These are phyloP conservation scores for Malbranchea zuffiana DNA, from an alignment of 2,329 filamentous ascomycete species.

Conservation along the genomic window DNA sequence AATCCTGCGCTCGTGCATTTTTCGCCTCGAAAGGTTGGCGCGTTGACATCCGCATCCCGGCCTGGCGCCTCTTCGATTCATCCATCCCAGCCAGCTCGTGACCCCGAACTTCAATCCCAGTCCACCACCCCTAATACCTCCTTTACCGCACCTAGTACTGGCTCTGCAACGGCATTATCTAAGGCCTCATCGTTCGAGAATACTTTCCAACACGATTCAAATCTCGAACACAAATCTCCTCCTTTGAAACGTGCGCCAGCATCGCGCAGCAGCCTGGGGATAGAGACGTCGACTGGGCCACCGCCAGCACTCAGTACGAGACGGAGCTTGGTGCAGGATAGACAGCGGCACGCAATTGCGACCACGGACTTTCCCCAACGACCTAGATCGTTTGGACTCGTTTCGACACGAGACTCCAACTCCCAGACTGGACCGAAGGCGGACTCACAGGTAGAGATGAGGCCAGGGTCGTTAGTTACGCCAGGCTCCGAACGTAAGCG, in stretches of 20 bases:
- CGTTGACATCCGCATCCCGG: conserved; percentile 12
- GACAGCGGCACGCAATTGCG: conserved; percentile 18
- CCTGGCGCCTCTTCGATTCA: conserved; percentile 7
- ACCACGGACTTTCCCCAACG: conserved; percentile 9
- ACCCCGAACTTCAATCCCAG: conserved; percentile 19
- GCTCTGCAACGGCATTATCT: conserved; percentile 8
- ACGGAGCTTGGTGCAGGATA: conserved; percentile 24
- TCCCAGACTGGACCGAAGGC: conserved; percentile 11
- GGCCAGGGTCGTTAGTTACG: conserved; percentile 18
- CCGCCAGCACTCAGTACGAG: conserved; percentile 42
- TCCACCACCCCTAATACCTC: conserved; percentile 22
- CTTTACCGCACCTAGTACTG: conserved; percentile 25
- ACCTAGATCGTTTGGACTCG: conserved; percentile 11
- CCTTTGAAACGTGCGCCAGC: conserved; percentile 33
- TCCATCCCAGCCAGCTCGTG: conserved; percentile 20
- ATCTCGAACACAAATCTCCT: conserved; percentile 14
- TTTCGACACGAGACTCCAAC: conserved; percentile 10
- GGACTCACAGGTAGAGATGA: conserved; percentile 20
- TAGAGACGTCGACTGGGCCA: conserved; percentile 41
- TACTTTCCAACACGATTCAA: conserved; percentile 15
- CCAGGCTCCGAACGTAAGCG: conserved; percentile 22
- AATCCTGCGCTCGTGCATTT: conserved; percentile 20
- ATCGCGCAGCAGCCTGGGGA: conserved; percentile 40
- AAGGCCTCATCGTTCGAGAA: conserved; percentile 11
- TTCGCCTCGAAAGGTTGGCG: conserved; percentile 20